Evolutionary conservation across 352 stramenopile genomes (phyloP), one percentile per base, ranked within the genome.

Genomic region (Phytopythium kandeliae): DNA sequence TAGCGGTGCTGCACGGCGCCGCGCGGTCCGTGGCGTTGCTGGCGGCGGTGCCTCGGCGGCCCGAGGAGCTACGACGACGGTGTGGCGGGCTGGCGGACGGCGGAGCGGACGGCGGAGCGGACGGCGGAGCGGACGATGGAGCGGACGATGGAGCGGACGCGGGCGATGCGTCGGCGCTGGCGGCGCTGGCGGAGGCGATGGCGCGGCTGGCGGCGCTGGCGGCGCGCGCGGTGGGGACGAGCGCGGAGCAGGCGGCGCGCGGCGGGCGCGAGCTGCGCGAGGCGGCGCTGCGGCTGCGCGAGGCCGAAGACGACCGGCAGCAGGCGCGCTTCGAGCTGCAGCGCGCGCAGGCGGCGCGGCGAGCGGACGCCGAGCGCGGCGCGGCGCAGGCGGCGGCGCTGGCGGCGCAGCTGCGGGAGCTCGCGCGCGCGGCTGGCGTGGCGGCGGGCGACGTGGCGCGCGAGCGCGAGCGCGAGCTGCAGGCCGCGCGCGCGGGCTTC

Each of bases 311-410:
- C 57, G 77, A 91, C 48, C 58, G 71, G 11, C 68, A 70, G 38
- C 79, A 89, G 55, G 59, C 86, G 12, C 52, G 52, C 19, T 85
- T 87, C 35, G 79, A 91, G 48, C 71, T 91, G 4, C 21, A 54
- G 11, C 54, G 65, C 17, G 64, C 70, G 45, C 68, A 62, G 0
- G 69, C 81, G 21, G 51, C 62, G 10, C 71, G 65, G 3, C 45
- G 54, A 17, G 37, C 30, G 4, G 69, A 71, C 53, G 57, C 53
- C 15, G 36, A 59, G 13, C 71, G 67, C 36, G 67, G 75, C 41
- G 48, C 56, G 21, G 48, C 58, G 40, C 74, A 60, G 24, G 69
- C 79, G 33, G 26, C 62, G 11, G 33, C 54, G 3, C 54, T 91
- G 4, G 71, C 69, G 42, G 52, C 68, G 38, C 74, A 85, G 50